These are phyloP conservation scores for Penicillium sp. DNA, from an alignment of 2,329 filamentous ascomycete genomes.

Conservation along the genomic window DNA sequence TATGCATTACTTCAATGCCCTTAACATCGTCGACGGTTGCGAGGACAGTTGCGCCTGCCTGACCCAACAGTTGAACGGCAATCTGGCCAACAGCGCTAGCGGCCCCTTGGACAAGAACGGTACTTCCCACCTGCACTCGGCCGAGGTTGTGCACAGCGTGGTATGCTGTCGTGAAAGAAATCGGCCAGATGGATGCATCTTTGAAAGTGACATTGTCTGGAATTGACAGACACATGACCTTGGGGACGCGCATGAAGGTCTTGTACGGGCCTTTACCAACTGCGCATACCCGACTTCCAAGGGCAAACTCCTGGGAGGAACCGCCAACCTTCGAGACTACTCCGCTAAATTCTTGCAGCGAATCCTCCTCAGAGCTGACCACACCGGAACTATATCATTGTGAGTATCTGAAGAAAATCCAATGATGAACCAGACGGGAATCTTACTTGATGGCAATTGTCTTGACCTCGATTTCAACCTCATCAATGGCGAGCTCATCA, in stretches of 20 bases:
- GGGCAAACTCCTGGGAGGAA: no score
- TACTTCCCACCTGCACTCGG: slow-evolving; percentile 8
- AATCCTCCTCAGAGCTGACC: no score
- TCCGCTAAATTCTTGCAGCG: no score
- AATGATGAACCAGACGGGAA: background rate
- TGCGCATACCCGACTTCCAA: background rate
- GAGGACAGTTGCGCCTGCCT: slow-evolving; percentile 16
- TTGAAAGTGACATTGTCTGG: background rate
- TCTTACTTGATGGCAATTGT: background rate
- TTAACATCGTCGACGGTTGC: slow-evolving; percentile 14
- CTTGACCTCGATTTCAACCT: slow-evolving; percentile 6
- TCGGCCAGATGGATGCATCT: slow-evolving; percentile 6
- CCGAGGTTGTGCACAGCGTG: slow-evolving; percentile 8
- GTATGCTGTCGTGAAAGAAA: slow-evolving; percentile 6
- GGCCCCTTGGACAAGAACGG: slow-evolving; percentile 25
- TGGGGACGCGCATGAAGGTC: background rate
- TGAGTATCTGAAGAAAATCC: background rate
- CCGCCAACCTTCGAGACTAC: no score
- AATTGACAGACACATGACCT: background rate
- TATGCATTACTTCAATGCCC: background rate
- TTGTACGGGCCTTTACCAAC: background rate
- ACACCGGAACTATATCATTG: no score
- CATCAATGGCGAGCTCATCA: slow-evolving; percentile 1
- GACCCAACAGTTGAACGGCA: slow-evolving; percentile 17
- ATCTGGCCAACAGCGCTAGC: slow-evolving; percentile 19